Evolutionary conservation across 2,329 filamentous ascomycete genomes (phyloP).

Genomic region (Aureobasidium subglaciale): DNA sequence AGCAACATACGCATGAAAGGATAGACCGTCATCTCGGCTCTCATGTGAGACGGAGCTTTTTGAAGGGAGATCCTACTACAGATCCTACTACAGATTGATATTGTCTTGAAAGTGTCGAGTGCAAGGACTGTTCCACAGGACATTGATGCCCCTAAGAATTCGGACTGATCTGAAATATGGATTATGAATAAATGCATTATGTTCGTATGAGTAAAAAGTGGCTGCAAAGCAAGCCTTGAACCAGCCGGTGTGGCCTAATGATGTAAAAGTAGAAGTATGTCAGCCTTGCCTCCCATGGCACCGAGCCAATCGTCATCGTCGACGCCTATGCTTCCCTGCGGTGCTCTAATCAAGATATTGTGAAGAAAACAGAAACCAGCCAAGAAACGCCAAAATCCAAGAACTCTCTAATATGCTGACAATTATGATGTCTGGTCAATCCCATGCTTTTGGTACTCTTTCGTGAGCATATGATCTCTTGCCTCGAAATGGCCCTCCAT

Average conservation of each 20-base stretch:
- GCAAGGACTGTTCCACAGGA: background rate
- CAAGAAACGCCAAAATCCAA: background rate
- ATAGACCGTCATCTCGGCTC: background rate
- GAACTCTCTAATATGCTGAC: background rate
- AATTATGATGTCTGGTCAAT: background rate
- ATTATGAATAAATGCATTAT: slow-evolving; percentile 5
- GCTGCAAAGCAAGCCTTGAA: background rate
- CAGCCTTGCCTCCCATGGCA: background rate
- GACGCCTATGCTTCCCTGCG: background rate
- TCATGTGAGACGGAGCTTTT: background rate
- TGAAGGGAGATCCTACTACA: background rate
- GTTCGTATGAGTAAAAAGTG: background rate
- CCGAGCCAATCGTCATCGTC: background rate
- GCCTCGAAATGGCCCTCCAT: slow-evolving; percentile 33
- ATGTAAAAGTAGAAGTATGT: background rate
- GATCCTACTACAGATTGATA: too few species aligned
- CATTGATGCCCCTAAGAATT: background rate
- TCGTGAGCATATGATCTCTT: slow-evolving; percentile 19
- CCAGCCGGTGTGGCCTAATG: background rate
- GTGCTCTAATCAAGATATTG: background rate
- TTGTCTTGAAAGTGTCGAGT: background rate
- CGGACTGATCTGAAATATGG: background rate
- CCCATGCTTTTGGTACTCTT: slow-evolving; percentile 7
- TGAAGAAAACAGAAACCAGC: background rate
- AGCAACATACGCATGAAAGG: background rate